Evolutionary conservation across 306 rosid species (phyloP), one percentile per base, ranked within the genome.

Genomic region (Pyrus bretschneideri): DNA sequence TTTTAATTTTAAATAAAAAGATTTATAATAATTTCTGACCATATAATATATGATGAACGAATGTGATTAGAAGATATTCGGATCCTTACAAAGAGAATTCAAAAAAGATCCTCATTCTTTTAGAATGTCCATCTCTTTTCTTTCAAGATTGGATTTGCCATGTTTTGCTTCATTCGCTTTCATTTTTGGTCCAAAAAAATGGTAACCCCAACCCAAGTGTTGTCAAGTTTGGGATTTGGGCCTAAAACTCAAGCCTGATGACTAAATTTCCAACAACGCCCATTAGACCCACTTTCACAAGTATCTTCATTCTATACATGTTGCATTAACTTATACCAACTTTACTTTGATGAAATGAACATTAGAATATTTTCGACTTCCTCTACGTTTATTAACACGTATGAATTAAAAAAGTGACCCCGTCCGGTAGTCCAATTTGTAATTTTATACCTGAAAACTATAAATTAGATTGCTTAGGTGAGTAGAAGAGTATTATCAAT

Each of bases 31-130:
- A 38, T 38, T 38, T 38, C 0, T 38, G 0, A 7, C 0, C 0
- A 2, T 0, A 38, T 0, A 0, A 38, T 38, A 38, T 1, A 38
- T 2, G 2, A 7, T 38, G 2, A 38, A 38, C 0, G 0, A 0
- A 38, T 38, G 0, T 38, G 2, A 38, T 38, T 38, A 0, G 1
- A 35, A 0, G 0, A 35, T 6, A 0, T 35, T 0, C 9, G 0
- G 40, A 33, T 33, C 6, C 6, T 31, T 5, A 0, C 33, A 31
- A 31, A 31, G 6, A 31, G 0, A 1, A 31, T 31, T 5, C 1
- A 4, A 5, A 31, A 1, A 33, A 5, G 5, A 33, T 35, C 40
- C 42, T 38, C 10, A 38, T 38, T 38, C 10, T 63, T 63, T 33
- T 18, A 19, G 46, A 35, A 65, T 66, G 35, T 35, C 51, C 70